Base-by-base conservation (phyloP, 106 monocot genomes). In the Triglochin maritima region DNA sequence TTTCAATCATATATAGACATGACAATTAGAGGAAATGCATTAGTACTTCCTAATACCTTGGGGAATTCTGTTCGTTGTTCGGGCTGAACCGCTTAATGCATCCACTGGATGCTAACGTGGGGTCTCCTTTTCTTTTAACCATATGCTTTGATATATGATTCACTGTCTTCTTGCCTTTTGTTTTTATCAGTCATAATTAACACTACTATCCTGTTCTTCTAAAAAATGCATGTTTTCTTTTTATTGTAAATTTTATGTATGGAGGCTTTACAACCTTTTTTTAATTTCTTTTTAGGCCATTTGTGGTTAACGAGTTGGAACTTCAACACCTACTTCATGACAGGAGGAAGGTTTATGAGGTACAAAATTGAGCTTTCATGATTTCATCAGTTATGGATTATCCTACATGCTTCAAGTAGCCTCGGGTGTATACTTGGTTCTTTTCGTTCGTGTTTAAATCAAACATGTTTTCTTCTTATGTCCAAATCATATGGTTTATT, bases 261-360 rank as follows among this genome's bases (percentile, higher is more conserved):
- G 43, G 29, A 61, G 41, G 10, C 64, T 64, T 46, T 9, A 53
- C 50, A 52, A 51, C 43, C 10, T 67, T 66, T 60, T 60, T 46
- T 61, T 55, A 46, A 3, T 41, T 57, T 50, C 6, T 61, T 16
- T 62, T 61, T 69, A 98, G 96, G 86, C 91, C 96, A 14, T 98
- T 86, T 63, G 73, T 98, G 64, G 91, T 98, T 71, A 98, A 98
- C 81, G 91, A 88, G 73, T 75, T 98, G 83, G 83, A 98, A 78
- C 80, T 81, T 17, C 96, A 98, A 69, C 76, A 98, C 61, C 86
- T 98, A 68, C 86, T 98, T 58, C 96, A 98, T 75, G 96, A 98
- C 62, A 81, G 96, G 67, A 88, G 96, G 69, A 98, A 91, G 69
- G 96, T 98, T 59, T 98, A 98, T 60, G 88, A 98, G 91, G 96